phyloP scores from a whole-genome alignment of 768 basidiomycete genomes.

The Pseudohyphozyma bogoriensis region DNA sequence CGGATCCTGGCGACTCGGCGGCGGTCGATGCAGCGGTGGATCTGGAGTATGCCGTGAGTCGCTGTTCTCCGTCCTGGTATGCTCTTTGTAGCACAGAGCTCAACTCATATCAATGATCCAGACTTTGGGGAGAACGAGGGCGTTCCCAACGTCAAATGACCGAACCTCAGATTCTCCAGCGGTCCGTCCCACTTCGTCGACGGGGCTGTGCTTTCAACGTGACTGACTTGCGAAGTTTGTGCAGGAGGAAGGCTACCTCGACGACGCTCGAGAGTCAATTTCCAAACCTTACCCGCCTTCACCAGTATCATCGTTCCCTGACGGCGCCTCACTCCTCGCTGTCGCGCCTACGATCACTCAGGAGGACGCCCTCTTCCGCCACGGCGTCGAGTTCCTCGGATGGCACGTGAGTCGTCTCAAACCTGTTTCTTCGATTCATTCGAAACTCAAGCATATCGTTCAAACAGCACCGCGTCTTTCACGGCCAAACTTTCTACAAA shows the following conservation, averaged over 20 bases:
- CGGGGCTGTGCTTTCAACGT: neutral
- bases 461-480: slow-evolving; percentile 21
- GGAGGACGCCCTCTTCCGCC: slow-evolving; percentile 9
- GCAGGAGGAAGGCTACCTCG: neutral
- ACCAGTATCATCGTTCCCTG: slow-evolving; percentile 5
- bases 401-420: slow-evolving; percentile 15
- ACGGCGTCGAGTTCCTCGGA: slow-evolving; percentile 9
- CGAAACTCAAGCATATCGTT: neutral
- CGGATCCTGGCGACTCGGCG: neutral
- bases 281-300: neutral
- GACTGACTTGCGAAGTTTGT: neutral
- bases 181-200: neutral
- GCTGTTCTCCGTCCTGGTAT: neutral
- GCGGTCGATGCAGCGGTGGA: slow-evolving; percentile 21
- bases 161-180: neutral
- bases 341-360: slow-evolving; percentile 3
- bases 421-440: neutral
- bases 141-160: neutral
- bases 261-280: neutral
- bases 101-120: neutral
- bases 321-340: neutral
- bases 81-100: no score
- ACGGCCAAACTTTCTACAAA: slow-evolving; percentile 5
- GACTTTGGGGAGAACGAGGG: slow-evolving; percentile 12
- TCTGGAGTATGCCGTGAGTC: slow-evolving; percentile 17